A percentile compares a stretch with the other conserved stretches of the same genome.
These are phyloP conservation scores for Cruciata laevipes DNA, from an alignment of 257 asterid genomes.

Conservation along the genomic window DNA sequence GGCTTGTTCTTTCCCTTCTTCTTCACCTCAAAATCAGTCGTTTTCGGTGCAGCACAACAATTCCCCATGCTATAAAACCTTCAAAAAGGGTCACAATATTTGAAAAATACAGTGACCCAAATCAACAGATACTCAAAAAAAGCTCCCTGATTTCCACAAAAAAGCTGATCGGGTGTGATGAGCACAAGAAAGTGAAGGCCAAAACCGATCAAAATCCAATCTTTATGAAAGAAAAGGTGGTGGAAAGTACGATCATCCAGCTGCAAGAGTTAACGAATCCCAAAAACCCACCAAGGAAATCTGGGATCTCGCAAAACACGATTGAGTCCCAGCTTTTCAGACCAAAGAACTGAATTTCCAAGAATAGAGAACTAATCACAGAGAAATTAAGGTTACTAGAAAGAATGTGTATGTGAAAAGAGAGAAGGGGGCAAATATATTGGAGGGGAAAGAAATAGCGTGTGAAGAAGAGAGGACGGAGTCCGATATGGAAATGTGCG, in stretches of 20 bases:
- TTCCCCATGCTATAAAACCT: conserved; percentile 22
- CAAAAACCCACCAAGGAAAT: conserved; percentile 11
- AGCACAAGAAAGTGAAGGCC: conserved; percentile 16
- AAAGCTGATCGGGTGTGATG: conserved; percentile 7
- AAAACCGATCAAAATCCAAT: conserved; percentile 26
- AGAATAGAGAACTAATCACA: background rate
- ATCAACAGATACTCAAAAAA: conserved; percentile 1
- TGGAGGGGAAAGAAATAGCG: conserved; percentile 11
- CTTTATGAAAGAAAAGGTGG: conserved; percentile 1
- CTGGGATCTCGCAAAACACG: conserved; percentile 21
- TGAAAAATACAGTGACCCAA: conserved; percentile 11
- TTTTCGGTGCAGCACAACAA: conserved; percentile 31
- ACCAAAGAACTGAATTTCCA: background rate
- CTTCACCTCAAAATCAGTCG: conserved; percentile 20
- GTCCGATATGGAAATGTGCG: conserved; percentile 2
- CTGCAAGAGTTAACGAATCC: background rate
- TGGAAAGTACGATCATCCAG: background rate
- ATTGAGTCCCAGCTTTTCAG: conserved; percentile 9
- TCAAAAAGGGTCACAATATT: conserved; percentile 8
- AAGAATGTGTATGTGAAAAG: conserved; percentile 2
- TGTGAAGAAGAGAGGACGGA: conserved; percentile 18
- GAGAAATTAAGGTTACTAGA: background rate
- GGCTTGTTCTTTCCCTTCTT: conserved; percentile 28
- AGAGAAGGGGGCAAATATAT: conserved; percentile 13
- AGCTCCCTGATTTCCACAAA: background rate